Evolutionary conservation across 495 filamentous ascomycete genomes (phyloP), one percentile per base, ranked within the genome.

Genomic region (Margaritispora aquatica): DNA sequence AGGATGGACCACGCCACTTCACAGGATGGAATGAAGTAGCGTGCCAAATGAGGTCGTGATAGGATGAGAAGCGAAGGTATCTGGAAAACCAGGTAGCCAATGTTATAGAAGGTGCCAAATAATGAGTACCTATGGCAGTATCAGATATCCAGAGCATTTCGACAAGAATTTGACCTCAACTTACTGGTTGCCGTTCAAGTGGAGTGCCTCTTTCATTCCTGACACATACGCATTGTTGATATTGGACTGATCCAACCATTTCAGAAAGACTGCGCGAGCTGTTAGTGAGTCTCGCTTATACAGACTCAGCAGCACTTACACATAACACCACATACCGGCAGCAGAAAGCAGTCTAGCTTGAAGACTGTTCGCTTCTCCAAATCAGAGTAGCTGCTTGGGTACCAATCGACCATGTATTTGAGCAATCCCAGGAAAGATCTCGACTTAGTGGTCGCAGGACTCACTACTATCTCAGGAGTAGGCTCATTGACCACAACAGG

Each of bases 171-270:
- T n/a, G 15, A 3, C 17, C 2, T 44, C 38, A 44, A 44, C 38
- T 44, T 71, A 72, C 66, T 86, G 78, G 64, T 82, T 74, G 11
- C 80, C 83, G 0, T 56, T 56, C 58, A 87, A 81, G 56, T 69
- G 58, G 11, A 86, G 73, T 57, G 84, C 82, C 54, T 85, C 80
- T 56, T 81, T 83, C 83, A 87, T 84, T 1, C 84, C 84, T 0
- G 79, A 80, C 27, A 86, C 80, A 68, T 85, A 85, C 57, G 84
- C 83, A 74, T 85, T 84, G 64, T 71, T 73, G 26, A 87, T 61
- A 64, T 84, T 85, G 22, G 77, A 73, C 10, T 79, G 75, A 67
- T 85, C 84, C 36, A 87, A 72, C n/a, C 38, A 44, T 24, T 57
- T 61, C 36, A 75, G 68, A 65, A 77, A 78, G 48, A 76, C 70